Evolutionary conservation across 73 alveolate genomes (phyloP).

Genomic region (Uronychia binucleata): DNA sequence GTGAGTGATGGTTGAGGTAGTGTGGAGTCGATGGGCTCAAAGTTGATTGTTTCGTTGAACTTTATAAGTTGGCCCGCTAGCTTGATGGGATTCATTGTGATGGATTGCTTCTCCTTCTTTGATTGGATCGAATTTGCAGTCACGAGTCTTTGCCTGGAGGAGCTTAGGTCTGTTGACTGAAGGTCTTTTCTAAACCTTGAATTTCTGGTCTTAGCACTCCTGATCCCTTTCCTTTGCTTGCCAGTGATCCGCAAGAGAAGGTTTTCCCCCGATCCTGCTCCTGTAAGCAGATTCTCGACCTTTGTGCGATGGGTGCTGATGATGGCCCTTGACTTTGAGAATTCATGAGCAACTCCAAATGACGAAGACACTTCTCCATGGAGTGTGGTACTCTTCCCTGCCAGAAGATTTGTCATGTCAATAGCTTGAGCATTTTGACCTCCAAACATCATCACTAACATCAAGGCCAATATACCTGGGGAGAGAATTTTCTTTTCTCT

Average conservation of each 20-base stretch:
- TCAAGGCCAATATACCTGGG: neutral
- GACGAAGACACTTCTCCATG: neutral
- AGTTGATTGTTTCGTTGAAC: neutral
- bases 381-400: neutral
- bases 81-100: neutral
- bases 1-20: no score
- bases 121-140: neutral
- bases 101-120: neutral
- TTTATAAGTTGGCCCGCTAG: neutral
- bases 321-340: neutral
- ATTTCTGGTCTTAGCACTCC: neutral
- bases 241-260: neutral
- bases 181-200: neutral
- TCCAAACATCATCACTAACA: neutral
- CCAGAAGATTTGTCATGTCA: no score
- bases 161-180: neutral
- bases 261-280: neutral
- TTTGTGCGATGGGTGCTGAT: neutral
- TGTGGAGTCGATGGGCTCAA: constrained; percentile 1
- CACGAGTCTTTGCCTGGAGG: neutral
- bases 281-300: neutral
- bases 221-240: neutral
- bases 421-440: neutral
- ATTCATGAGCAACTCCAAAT: neutral
- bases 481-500: neutral